Conservation (phyloP, 768 basidiomycete species). For the Leccinum incarnatum region DNA sequence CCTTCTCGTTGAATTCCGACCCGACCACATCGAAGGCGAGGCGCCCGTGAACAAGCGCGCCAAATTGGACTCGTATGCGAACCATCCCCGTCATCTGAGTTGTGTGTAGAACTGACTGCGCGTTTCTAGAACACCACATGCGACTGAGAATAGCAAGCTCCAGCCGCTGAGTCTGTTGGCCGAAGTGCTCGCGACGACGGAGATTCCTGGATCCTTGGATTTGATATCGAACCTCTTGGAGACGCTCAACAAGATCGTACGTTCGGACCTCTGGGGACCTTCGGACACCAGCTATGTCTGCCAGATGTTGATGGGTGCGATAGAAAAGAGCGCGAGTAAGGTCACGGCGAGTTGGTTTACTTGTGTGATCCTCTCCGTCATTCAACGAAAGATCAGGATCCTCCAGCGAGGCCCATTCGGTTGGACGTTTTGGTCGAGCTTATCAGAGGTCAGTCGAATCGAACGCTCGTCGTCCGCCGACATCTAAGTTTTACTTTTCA, state of each 20-base stretch:
- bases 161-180: conserved; percentile 55
- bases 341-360: conserved; percentile 44
- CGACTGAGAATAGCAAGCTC: conserved; percentile 39
- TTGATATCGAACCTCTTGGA: conserved; percentile 73
- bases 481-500: conserved; percentile 27
- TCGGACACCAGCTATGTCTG: conserved; percentile 77
- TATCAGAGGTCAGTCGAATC: conserved; percentile 57
- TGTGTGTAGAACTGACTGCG: background rate
- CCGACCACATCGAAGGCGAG: conserved; percentile 37
- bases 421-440: conserved; percentile 86
- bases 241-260: conserved; percentile 62
- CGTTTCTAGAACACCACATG: conserved; percentile 12
- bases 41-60: conserved; percentile 62
- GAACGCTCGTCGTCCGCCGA: background rate
- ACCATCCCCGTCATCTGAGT: conserved; percentile 8
- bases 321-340: conserved; percentile 61
- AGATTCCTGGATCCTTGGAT: conserved; percentile 66
- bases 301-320: conserved; percentile 80
- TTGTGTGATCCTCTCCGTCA: background rate
- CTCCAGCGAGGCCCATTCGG: conserved; percentile 59
- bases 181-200: conserved; percentile 66
- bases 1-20: conserved; percentile 51
- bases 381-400: conserved; percentile 39
- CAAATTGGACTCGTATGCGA: conserved; percentile 59
- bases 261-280: conserved; percentile 48